Evolutionary conservation across 202 grass and related monocot species (phyloP).

Genomic region (Zizania palustris): DNA sequence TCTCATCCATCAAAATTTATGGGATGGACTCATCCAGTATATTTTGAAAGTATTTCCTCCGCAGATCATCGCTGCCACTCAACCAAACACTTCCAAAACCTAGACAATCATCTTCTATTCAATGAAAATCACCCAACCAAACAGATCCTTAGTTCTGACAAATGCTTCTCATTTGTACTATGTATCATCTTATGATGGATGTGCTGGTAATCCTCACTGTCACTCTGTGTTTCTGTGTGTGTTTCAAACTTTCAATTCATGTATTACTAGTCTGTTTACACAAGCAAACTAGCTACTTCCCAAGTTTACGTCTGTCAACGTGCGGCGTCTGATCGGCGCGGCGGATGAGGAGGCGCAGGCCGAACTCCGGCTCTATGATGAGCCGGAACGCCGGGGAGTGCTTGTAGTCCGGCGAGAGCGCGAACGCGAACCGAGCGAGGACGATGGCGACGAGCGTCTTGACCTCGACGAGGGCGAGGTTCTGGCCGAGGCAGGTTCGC

Average conservation of each 20-base stretch:
- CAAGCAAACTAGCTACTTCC: background rate
- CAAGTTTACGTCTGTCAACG: background rate
- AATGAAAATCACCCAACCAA: too few relatives aligned
- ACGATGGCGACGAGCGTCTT: slow-evolving; percentile 68
- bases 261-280: background rate
- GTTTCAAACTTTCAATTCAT: background rate
- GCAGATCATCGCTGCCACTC: too few relatives aligned
- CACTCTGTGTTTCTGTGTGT: background rate
- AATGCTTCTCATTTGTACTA: background rate
- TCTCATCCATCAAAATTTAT: too few relatives aligned
- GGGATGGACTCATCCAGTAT: too few relatives aligned
- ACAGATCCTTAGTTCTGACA: too few relatives aligned
- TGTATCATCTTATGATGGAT: background rate
- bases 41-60: too few relatives aligned
- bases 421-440: slow-evolving; percentile 48
- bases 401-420: slow-evolving; percentile 63
- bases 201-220: background rate
- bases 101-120: too few relatives aligned
- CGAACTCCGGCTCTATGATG: slow-evolving; percentile 80
- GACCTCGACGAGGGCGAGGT: slow-evolving; percentile 75
- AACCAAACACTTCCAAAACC: too few relatives aligned
- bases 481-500: slow-evolving; percentile 75
- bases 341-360: slow-evolving; percentile 59
- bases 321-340: background rate
- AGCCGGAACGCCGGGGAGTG: slow-evolving; percentile 67